Percentiles rank a stretch among this genome's conserved stretches.
Conservation (phyloP, 1,139 yeast species). For the Entelexis sorbosivorans region DNA sequence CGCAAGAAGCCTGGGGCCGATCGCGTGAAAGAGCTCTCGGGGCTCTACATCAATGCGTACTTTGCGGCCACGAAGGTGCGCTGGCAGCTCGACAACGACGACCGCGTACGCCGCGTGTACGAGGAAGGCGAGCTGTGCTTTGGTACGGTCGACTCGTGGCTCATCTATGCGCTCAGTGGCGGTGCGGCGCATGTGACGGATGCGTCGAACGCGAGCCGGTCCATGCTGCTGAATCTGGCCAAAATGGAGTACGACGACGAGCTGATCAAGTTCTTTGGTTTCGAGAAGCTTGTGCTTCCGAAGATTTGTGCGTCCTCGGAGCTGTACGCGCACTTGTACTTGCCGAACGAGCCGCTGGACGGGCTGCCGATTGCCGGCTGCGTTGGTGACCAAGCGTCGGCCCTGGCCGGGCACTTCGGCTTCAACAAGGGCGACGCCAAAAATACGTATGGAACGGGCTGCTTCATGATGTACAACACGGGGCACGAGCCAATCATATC, state of each 20-base stretch:
- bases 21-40: slow-evolving; percentile 55
- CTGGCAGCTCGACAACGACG: slow-evolving; percentile 80
- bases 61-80: slow-evolving; percentile 84
- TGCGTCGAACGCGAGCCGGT: slow-evolving; percentile 83
- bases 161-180: slow-evolving; percentile 72
- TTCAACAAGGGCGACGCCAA: slow-evolving; percentile 76
- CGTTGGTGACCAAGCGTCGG: slow-evolving; percentile 90
- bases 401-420: slow-evolving; percentile 86
- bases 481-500: slow-evolving; percentile 51
- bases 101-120: slow-evolving; percentile 56
- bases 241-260: slow-evolving; percentile 67
- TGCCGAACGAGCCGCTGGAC: slow-evolving; percentile 27
- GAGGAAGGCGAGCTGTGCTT: slow-evolving; percentile 72
- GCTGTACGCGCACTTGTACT: slow-evolving; percentile 49
- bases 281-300: slow-evolving; percentile 58
- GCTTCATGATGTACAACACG: slow-evolving; percentile 80
- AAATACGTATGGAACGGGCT: slow-evolving; percentile 97
- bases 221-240: slow-evolving; percentile 78
- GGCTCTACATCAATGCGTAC: slow-evolving; percentile 82
- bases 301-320: slow-evolving; percentile 73
- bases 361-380: slow-evolving; percentile 80
- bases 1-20: slow-evolving; percentile 50
- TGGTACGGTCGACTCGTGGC: slow-evolving; percentile 94
- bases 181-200: slow-evolving; percentile 59
- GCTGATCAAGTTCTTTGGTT: slow-evolving; percentile 67